A percentile compares a stretch with the other conserved stretches of the same genome.
These are phyloP conservation scores for Clavulina sp. DNA, from an alignment of 768 basidiomycete species.

Conservation along the genomic window DNA sequence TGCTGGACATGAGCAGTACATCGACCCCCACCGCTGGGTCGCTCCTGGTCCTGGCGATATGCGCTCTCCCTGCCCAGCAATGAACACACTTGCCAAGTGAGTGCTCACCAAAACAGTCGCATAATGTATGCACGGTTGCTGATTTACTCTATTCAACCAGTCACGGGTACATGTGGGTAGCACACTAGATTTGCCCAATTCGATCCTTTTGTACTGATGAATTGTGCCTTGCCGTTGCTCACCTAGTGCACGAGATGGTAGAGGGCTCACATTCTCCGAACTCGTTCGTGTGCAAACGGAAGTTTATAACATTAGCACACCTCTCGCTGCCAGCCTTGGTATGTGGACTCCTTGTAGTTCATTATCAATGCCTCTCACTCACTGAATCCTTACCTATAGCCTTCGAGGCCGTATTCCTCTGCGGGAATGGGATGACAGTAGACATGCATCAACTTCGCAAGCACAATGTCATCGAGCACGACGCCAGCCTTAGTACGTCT, in stretches of 20 bases:
- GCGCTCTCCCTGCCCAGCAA: not conserved
- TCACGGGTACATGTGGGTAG: not conserved
- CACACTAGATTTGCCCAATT: not conserved
- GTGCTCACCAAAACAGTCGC: not conserved
- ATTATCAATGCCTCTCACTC: too few species aligned
- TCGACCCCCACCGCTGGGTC: not conserved
- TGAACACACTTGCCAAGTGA: slow-evolving; percentile 4
- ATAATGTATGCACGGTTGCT: not conserved
- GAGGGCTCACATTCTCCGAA: not conserved
- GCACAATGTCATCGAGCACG: slow-evolving; percentile 1
- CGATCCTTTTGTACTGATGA: not conserved
- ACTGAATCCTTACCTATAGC: too few species aligned
- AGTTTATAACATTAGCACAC: not conserved
- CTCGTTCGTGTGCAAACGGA: not conserved
- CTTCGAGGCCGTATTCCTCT: not conserved
- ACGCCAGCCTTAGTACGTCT: not conserved
- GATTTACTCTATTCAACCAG: not conserved
- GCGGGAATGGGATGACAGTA: not conserved
- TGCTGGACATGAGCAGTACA: not conserved
- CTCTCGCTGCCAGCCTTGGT: not conserved
- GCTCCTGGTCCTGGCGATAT: not conserved
- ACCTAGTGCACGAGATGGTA: not conserved
- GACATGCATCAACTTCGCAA: not conserved
- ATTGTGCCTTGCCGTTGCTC: not conserved
- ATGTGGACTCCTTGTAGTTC: too few species aligned